Conservation (phyloP, 768 basidiomycete genomes). For the Auricularia sp. region DNA sequence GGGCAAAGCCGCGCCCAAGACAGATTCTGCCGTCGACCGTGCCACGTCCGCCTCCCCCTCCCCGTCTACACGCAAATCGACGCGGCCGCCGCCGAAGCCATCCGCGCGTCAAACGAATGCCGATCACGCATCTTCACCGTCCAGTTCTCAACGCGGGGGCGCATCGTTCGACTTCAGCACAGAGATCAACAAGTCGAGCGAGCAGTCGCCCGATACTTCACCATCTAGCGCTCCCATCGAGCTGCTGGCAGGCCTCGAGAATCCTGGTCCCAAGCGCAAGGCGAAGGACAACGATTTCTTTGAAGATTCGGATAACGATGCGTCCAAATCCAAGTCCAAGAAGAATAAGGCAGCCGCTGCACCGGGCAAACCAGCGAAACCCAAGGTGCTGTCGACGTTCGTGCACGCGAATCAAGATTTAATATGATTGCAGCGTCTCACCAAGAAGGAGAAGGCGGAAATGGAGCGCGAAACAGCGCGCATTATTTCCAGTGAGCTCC, state of each 20-base stretch:
- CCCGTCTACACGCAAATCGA: not conserved
- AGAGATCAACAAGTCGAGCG: not conserved
- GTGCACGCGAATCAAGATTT: not conserved
- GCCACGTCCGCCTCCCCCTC: not conserved
- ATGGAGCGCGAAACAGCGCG: not conserved
- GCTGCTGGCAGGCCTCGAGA: not conserved
- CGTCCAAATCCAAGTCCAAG: conserved; percentile 6
- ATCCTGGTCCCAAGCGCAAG: not conserved
- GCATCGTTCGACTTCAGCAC: not conserved
- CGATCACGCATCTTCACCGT: not conserved
- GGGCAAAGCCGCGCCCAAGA: conserved; percentile 7
- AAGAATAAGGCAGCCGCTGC: conserved; percentile 23
- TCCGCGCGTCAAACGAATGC: not conserved
- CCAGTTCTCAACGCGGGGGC: not conserved
- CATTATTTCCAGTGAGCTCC: not conserved
- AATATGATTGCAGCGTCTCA: not conserved
- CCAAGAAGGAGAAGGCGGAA: not conserved
- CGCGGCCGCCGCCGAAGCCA: not conserved
- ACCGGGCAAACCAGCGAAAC: conserved; percentile 15
- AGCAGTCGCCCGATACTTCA: not conserved
- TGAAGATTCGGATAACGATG: too few species aligned
- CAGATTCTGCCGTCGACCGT: not conserved
- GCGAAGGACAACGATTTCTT: too few species aligned
- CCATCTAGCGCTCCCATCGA: not conserved
- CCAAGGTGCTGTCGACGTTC: not conserved